These are phyloP conservation scores for Lepiota brunneoincarnata DNA, from an alignment of 768 basidiomycete species.

Conservation along the genomic window DNA sequence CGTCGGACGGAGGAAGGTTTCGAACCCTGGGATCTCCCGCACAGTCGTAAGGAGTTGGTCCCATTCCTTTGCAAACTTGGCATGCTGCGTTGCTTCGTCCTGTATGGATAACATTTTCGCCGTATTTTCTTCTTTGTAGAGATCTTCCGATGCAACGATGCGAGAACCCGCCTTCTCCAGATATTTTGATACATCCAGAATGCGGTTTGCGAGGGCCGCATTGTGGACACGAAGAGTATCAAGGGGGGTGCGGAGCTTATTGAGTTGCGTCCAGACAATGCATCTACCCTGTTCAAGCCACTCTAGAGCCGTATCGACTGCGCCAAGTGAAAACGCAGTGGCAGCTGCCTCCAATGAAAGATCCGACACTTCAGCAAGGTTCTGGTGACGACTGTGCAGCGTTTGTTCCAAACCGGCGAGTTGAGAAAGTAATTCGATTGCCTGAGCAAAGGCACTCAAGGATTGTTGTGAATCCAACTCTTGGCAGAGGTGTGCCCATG, in stretches of 20 bases:
- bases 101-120: not conserved
- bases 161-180: conserved; percentile 1
- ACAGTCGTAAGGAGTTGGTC: conserved; percentile 15
- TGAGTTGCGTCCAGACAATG: conserved; percentile 19
- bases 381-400: not conserved
- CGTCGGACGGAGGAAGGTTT: conserved; percentile 16
- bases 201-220: conserved; percentile 18
- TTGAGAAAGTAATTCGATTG: not conserved
- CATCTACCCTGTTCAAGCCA: conserved; percentile 17
- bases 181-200: not conserved
- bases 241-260: conserved; percentile 18
- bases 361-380: not conserved
- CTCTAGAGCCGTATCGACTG: conserved; percentile 6
- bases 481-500: not conserved
- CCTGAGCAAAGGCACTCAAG: not conserved
- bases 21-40: conserved; percentile 16
- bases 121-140: not conserved
- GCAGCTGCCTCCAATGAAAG: not conserved
- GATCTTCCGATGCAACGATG: too few relatives aligned
- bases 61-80: conserved; percentile 16
- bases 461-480: not conserved
- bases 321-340: not conserved
- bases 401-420: not conserved
- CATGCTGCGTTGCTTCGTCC: conserved; percentile 5
- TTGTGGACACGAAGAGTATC: conserved; percentile 15